A percentile compares a stretch with the other conserved stretches of the same genome.
These are phyloP conservation scores for Puccinia coronata DNA, from an alignment of 1,284 basidiomycete genomes.

Conservation along the genomic window DNA sequence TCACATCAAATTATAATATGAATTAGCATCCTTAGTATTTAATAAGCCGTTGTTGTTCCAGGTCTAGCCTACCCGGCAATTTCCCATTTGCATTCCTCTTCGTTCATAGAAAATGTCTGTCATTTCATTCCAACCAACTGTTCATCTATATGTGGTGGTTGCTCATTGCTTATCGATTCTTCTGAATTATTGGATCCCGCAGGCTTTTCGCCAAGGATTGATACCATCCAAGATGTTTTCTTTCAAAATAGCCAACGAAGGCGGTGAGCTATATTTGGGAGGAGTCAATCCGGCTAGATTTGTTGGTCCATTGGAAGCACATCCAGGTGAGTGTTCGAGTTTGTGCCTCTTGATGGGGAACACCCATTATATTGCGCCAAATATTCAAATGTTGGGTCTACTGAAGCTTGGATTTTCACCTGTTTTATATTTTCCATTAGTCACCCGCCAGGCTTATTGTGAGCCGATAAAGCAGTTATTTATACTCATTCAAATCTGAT, in stretches of 20 bases:
- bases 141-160: background rate
- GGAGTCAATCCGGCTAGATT: constrained; percentile 38
- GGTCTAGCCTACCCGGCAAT: constrained; percentile 45
- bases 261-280: constrained; percentile 39
- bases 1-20: background rate
- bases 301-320: constrained; percentile 21
- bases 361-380: background rate
- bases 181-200: background rate
- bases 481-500: background rate
- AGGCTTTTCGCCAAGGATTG: constrained; percentile 39
- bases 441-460: constrained; percentile 35
- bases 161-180: background rate
- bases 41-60: background rate
- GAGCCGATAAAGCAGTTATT: background rate
- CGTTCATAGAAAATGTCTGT: constrained; percentile 24
- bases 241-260: constrained; percentile 23
- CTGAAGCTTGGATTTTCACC: background rate
- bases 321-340: constrained; percentile 26
- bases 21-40: no score
- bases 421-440: background rate
- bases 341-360: background rate
- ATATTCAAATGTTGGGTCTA: background rate
- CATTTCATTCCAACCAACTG: background rate
- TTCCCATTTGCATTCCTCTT: constrained; percentile 35
- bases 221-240: constrained; percentile 39